A percentile compares a stretch with the other conserved stretches of the same genome.
These are phyloP conservation scores for Hymenoscyphus scutula DNA, from an alignment of 2,329 filamentous ascomycete species.

Conservation along the genomic window DNA sequence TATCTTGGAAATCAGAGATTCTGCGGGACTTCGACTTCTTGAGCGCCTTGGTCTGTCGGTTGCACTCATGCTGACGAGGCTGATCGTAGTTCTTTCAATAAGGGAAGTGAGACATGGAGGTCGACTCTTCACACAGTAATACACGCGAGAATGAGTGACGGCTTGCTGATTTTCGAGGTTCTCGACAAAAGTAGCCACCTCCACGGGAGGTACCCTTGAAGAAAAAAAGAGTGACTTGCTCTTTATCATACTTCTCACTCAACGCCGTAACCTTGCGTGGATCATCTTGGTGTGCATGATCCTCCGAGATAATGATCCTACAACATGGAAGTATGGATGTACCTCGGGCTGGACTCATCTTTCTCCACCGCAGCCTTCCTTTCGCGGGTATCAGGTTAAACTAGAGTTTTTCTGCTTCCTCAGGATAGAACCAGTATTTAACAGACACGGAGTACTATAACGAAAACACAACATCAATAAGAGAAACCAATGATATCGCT, in stretches of 20 bases:
- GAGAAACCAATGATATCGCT: neutral
- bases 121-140: neutral
- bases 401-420: neutral
- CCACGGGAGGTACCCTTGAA: neutral
- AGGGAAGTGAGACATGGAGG: slow-evolving; percentile 9
- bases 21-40: slow-evolving; percentile 11
- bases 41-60: slow-evolving; percentile 1
- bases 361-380: neutral
- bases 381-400: neutral
- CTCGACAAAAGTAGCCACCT: slow-evolving; percentile 7
- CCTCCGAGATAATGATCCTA: slow-evolving; percentile 14
- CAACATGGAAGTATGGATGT: neutral
- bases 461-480: neutral
- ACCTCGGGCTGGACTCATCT: neutral
- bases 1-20: slow-evolving; percentile 11
- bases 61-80: slow-evolving; percentile 7
- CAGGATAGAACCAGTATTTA: neutral
- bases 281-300: slow-evolving; percentile 17
- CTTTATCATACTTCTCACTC: slow-evolving; percentile 4
- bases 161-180: slow-evolving; percentile 3
- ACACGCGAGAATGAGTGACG: neutral
- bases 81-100: slow-evolving; percentile 5
- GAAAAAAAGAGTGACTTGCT: slow-evolving; percentile 1
- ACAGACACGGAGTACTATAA: neutral
- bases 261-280: slow-evolving; percentile 14